phyloP scores from a whole-genome alignment of 1,284 basidiomycete species.

The Phellopilus nigrolimitatus region DNA sequence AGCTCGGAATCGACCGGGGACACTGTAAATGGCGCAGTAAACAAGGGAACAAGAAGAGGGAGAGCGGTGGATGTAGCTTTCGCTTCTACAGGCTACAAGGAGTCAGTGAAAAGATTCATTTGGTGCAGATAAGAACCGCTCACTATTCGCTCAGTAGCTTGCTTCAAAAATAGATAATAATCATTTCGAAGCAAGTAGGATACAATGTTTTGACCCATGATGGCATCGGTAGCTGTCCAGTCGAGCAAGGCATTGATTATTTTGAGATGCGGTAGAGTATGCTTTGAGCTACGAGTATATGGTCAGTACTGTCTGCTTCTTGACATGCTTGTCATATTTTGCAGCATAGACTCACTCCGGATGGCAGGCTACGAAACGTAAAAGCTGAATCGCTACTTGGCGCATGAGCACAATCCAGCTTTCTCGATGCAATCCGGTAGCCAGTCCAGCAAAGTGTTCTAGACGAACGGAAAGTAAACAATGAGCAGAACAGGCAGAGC shows the following conservation, averaged over 20 bases:
- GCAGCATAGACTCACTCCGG: conserved; percentile 40
- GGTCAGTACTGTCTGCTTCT: neutral
- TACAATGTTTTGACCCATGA: conserved; percentile 30
- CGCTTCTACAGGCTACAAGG: conserved; percentile 13
- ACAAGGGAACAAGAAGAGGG: conserved; percentile 22
- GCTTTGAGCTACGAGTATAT: conserved; percentile 31
- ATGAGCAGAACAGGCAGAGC: conserved; percentile 1
- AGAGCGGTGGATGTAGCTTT: conserved; percentile 17
- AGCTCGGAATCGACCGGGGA: conserved; percentile 14
- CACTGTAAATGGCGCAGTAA: conserved; percentile 34
- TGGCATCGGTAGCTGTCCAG: conserved; percentile 28
- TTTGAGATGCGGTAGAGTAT: conserved; percentile 36
- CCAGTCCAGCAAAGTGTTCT: conserved; percentile 42
- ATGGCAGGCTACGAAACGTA: conserved; percentile 43
- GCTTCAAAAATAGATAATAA: conserved; percentile 21
- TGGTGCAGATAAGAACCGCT: conserved; percentile 6
- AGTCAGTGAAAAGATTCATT: neutral
- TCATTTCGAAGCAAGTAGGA: conserved; percentile 39
- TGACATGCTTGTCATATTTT: conserved; percentile 11
- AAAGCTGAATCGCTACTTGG: conserved; percentile 42
- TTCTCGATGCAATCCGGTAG: conserved; percentile 31
- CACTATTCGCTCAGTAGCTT: conserved; percentile 22
- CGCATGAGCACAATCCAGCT: conserved; percentile 58
- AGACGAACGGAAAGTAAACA: conserved; percentile 5
- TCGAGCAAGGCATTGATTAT: conserved; percentile 39